phyloP scores from a whole-genome alignment of 768 basidiomycete genomes.

The Suillus cothurnatus region DNA sequence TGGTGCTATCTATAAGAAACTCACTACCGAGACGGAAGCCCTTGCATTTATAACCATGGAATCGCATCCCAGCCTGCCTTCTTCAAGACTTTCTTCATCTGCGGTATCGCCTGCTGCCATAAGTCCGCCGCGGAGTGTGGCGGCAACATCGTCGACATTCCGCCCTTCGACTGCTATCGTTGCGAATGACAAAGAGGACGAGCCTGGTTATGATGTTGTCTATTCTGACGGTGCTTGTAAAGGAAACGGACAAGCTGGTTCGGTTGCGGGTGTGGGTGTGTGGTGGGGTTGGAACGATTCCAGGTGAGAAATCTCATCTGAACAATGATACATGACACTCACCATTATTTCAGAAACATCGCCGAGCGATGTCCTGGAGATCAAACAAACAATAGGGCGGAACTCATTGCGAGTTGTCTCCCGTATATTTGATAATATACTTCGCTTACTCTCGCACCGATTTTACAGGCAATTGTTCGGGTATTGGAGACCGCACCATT shows the following conservation, averaged over 20 bases:
- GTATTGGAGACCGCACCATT: conserved; percentile 73
- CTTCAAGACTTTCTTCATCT: conserved; percentile 21
- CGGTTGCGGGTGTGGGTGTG: conserved; percentile 83
- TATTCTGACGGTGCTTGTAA: conserved; percentile 90
- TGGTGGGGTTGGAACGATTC: conserved; percentile 80
- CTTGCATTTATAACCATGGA: conserved; percentile 50
- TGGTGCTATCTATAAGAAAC: conserved; percentile 69
- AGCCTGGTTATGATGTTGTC: conserved; percentile 49
- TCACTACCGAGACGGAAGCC: conserved; percentile 58
- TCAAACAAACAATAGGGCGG: conserved; percentile 89
- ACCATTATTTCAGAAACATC: conserved; percentile 59
- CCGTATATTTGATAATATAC: conserved; percentile 2
- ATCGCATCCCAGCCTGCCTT: conserved; percentile 17
- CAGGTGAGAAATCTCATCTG: conserved; percentile 42
- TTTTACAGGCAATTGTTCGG: conserved; percentile 75
- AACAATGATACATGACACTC: background rate
- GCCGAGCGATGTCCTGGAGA: conserved; percentile 80
- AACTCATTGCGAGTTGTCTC: conserved; percentile 63
- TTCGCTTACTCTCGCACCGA: conserved; percentile 1
- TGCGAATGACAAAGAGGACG: conserved; percentile 21
- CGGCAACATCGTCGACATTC: background rate
- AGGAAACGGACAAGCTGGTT: conserved; percentile 70
- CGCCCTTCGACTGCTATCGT: conserved; percentile 11
- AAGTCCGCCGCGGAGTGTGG: background rate
- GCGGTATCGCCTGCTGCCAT: conserved; percentile 25